These are phyloP conservation scores for Gastrodia elata DNA, from an alignment of 106 monocot species.

Conservation along the genomic window DNA sequence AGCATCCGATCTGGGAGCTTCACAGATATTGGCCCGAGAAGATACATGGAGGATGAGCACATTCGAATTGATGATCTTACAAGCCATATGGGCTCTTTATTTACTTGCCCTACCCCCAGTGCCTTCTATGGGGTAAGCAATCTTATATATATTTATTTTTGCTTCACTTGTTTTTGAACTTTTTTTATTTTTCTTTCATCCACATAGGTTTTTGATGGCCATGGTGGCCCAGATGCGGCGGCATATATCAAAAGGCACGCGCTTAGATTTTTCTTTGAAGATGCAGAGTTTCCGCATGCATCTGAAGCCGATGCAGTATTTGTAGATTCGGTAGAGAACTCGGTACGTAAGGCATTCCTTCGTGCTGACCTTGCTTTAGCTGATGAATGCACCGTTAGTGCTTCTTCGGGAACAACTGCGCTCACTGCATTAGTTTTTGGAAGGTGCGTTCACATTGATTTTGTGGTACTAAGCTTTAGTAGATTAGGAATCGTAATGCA, in stretches of 20 bases:
- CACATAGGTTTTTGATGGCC: conserved; percentile 74
- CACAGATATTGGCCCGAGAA: conserved; percentile 47
- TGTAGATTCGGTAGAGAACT: conserved; percentile 36
- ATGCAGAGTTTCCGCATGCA: conserved; percentile 56
- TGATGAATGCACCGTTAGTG: conserved; percentile 43
- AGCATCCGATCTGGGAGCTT: conserved; percentile 55
- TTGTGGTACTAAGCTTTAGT: neutral
- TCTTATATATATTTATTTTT: neutral
- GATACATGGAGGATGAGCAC: conserved; percentile 74
- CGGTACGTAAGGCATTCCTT: conserved; percentile 44
- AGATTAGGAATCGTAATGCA: too few relatives aligned
- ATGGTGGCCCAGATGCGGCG: conserved; percentile 79
- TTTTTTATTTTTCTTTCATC: neutral
- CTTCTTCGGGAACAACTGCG: conserved; percentile 71
- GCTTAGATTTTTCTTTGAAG: conserved; percentile 55
- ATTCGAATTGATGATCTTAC: conserved; percentile 62
- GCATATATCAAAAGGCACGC: conserved; percentile 63
- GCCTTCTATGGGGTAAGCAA: conserved; percentile 67
- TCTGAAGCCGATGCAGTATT: conserved; percentile 30
- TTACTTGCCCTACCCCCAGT: conserved; percentile 46
- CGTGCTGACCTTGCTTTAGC: conserved; percentile 63
- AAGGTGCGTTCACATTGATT: conserved; percentile 21
- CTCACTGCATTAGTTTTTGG: conserved; percentile 61
- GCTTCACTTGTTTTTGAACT: neutral
- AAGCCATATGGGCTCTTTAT: conserved; percentile 33